These are phyloP conservation scores for Usnea hakonensis DNA, from an alignment of 495 filamentous ascomycete species.

Conservation along the genomic window DNA sequence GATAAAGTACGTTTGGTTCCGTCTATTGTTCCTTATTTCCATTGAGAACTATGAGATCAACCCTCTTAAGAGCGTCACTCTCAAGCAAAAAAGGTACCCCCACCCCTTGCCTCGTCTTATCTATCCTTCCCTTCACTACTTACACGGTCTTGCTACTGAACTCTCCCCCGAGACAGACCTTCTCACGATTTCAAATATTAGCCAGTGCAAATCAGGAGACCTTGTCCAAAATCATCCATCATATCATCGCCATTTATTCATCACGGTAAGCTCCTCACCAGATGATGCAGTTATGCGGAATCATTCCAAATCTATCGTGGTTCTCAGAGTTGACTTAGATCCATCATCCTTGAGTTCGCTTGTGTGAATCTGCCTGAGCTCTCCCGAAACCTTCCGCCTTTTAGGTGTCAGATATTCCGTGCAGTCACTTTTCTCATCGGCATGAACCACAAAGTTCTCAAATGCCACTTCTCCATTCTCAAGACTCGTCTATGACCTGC, in stretches of 20 bases:
- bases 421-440: not conserved
- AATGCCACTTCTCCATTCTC: not conserved
- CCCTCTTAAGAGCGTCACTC: not conserved
- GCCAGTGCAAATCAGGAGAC: not conserved
- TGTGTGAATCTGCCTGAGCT: conserved; percentile 1
- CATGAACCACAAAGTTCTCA: not conserved
- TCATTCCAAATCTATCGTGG: conserved; percentile 10
- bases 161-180: not conserved
- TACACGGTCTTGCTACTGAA: not conserved
- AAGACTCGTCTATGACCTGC: not conserved
- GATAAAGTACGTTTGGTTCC: not conserved
- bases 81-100: not conserved
- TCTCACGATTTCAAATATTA: not conserved
- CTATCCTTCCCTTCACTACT: not conserved
- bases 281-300: not conserved
- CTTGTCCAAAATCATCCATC: not conserved
- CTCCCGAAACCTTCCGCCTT: conserved; percentile 2
- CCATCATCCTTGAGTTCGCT: not conserved
- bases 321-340: not conserved
- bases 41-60: not conserved
- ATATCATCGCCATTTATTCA: not conserved
- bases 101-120: not conserved
- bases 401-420: not conserved
- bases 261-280: conserved; percentile 4
- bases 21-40: too few relatives aligned